Evolutionary conservation across 306 rosid species (phyloP).

Genomic region (Albizia julibrissin): DNA sequence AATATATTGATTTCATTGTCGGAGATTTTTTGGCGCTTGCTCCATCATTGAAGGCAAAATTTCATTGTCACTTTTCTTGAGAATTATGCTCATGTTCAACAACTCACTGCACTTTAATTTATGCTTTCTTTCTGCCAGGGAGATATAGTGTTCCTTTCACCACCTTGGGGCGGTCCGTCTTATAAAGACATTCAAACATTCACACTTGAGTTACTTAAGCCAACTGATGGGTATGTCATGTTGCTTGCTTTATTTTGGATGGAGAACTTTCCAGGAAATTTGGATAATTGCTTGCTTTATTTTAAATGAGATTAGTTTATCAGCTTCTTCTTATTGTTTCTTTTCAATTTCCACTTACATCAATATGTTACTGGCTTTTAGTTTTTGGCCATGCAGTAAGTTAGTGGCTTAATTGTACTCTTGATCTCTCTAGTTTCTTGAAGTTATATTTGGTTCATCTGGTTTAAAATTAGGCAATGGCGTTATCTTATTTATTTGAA

Average conservation of each 20-base stretch:
- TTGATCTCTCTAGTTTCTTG: background rate
- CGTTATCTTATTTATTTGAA: background rate
- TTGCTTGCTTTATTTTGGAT: background rate
- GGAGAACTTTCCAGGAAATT: background rate
- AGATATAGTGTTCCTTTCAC: conserved; percentile 43
- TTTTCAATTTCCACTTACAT: background rate
- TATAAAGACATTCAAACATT: conserved; percentile 33
- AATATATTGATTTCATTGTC: conserved; percentile 39
- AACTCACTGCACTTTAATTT: background rate
- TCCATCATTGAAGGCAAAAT: conserved; percentile 39
- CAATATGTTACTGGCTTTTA: background rate
- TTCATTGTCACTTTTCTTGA: background rate
- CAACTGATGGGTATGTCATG: conserved; percentile 41
- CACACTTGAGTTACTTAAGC: conserved; percentile 42
- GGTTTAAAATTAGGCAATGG: background rate
- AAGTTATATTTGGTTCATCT: background rate
- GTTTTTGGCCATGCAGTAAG: background rate
- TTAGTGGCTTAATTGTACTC: background rate
- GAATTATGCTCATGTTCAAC: background rate
- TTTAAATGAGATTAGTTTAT: background rate
- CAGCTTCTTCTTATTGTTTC: background rate
- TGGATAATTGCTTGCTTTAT: background rate
- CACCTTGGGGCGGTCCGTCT: conserved; percentile 49
- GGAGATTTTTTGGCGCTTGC: conserved; percentile 48
- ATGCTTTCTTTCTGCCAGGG: conserved; percentile 34